Evolutionary conservation across 169 alveolate species (phyloP), one percentile per base, ranked within the genome.

Genomic region (Plasmodium vivax): DNA sequence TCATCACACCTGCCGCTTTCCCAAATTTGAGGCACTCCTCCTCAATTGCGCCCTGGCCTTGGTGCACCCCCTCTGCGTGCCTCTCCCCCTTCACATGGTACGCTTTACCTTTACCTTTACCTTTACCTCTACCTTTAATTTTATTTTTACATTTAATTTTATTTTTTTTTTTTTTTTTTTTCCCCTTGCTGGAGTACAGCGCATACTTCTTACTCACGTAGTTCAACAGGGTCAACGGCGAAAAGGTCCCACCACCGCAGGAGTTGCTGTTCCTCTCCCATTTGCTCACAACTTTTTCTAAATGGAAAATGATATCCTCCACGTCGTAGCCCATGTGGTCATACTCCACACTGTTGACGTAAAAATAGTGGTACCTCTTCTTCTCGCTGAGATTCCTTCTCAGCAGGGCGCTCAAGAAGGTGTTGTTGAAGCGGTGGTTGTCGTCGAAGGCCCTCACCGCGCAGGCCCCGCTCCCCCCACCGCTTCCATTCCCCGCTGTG

Each of bases 151-250:
- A 75, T 74, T 85, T 54, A n/a, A 54, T 85, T n/a, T 51, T 45
- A 10, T 27, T 77, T 54, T 43, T 77, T 79, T 87, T 87, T 41
- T 75, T 87, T 41, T 75, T 51, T 19, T 51, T 87, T 43, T 77
- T 87, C 14, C 83, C 80, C n/a, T 84, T 84, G 34, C 16, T 41
- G 3, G 80, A 75, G 68, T 87, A 87, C 27, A 83, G 34, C 0
- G 91, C 51, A 34, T 83, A 83, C 36, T 75, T 85, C 81, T 87
- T 87, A 5, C 81, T 87, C 71, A 87, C 47, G 45, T 87, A 87
- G 47, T 45, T 87, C 72, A 87, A 56, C 34, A 87, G 45, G 1
- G 27, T n/a, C 6, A 43, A 51, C 2, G 93, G 87, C 1, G 75
- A 51, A 14, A 82, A 71, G 6, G 87, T 9, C 12, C 5, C 32